These are phyloP conservation scores for Pontederia crassipes DNA, from an alignment of 176 grass and related monocot species.

Conservation along the genomic window DNA sequence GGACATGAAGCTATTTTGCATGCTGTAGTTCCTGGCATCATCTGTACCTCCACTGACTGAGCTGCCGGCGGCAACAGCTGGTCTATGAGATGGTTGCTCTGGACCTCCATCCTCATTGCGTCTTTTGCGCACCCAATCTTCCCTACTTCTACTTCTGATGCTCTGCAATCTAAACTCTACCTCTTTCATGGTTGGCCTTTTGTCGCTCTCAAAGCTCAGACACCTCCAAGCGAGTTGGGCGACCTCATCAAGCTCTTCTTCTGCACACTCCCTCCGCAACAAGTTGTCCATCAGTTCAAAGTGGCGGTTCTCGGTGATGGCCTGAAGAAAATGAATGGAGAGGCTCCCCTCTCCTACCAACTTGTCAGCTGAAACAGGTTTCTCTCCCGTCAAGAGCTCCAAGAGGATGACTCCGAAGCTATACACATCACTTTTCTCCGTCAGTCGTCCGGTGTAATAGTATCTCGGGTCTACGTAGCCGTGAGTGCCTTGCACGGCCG, in stretches of 20 bases:
- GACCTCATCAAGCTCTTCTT: neutral
- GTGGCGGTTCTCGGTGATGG: neutral
- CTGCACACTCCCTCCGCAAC: neutral
- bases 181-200: neutral
- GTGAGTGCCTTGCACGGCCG: neutral
- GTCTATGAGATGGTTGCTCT: too few relatives aligned
- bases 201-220: neutral
- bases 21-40: too few relatives aligned
- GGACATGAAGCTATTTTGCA: too few relatives aligned
- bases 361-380: neutral
- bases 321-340: neutral
- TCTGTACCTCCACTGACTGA: too few relatives aligned
- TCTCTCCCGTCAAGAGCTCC: neutral
- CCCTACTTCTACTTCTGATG: neutral
- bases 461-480: neutral
- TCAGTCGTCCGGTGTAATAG: neutral
- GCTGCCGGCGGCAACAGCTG: too few relatives aligned
- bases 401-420: neutral
- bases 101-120: too few relatives aligned
- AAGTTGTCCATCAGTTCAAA: neutral
- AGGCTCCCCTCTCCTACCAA: neutral
- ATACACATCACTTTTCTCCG: neutral
- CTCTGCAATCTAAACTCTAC: neutral
- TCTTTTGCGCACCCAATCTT: neutral
- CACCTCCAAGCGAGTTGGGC: neutral